Base-by-base conservation (phyloP, 306 rosid genomes). In the Quercus variabilis region DNA sequence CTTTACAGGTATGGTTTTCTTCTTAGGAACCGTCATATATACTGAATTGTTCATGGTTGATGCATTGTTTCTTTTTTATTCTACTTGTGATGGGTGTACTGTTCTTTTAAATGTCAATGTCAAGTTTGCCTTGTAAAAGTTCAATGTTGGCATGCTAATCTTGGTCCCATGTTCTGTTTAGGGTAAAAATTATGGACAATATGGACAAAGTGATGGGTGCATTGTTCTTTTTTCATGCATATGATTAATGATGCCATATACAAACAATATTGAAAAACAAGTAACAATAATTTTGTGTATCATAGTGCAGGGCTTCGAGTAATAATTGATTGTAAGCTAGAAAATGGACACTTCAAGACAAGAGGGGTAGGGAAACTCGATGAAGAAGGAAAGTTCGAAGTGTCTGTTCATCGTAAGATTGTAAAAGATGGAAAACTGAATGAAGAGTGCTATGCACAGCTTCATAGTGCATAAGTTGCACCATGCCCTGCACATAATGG, bases 301-400 rank as follows among this genome's bases (percentile, higher is more conserved):
- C 51, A 30, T 1, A 68, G 1, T 78, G 81, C 69, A 94, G 99
- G 97, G 65, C 85, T 95, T 62, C 82, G 60, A 18, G 97, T 92
- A 3, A 86, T 89, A 30, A 74, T 95, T 56, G 97, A 92, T 2
- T 95, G 99, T 89, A 95, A 95, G 56, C 72, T 69, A 62, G 73
- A 55, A 63, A 89, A 80, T 78, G 97, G 97, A 12, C 74, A 83
- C 68, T 85, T 88, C 28, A 84, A 86, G 82, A 91, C 89, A 12
- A 88, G 89, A 80, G 97, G 92, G n/a, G 54, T 20, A 1, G 95
- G 94, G 25, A 76, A 82, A 73, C 82, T 94, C 52, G 90, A 94
- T 18, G 80, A 78, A 23, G 86, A 89, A 71, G 97, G 99, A 4
- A 83, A 86, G 64, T 94, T 94, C 88, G 81, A 78, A 70, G 97